These are phyloP conservation scores for Lumnitzera littorea DNA, from an alignment of 345 rosid species.

Conservation along the genomic window DNA sequence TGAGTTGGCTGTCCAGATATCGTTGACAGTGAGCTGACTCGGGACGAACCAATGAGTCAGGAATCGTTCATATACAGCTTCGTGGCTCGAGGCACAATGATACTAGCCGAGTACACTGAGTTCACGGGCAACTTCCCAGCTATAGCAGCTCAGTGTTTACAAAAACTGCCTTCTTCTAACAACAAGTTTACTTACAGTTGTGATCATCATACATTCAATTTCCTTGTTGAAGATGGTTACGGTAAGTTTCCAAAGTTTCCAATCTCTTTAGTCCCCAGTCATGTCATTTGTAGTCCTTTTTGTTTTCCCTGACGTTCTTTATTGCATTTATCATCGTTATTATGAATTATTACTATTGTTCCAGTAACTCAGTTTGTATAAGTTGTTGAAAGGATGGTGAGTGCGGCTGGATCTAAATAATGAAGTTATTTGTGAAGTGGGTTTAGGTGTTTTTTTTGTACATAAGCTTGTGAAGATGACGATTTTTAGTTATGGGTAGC, in stretches of 20 bases:
- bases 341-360: no score
- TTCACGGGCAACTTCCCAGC: conserved; percentile 98
- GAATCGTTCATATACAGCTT: conserved; percentile 96
- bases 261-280: not conserved
- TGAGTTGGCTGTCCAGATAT: not conserved
- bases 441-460: not conserved
- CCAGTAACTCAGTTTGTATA: not conserved
- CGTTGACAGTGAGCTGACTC: not conserved
- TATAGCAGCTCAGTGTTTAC: conserved; percentile 90
- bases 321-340: no score
- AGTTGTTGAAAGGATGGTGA: not conserved
- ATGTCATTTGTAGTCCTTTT: no score
- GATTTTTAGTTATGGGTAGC: no score
- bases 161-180: conserved; percentile 76
- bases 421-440: not conserved
- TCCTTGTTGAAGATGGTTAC: conserved; percentile 89
- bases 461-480: not conserved
- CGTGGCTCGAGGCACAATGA: conserved; percentile 92
- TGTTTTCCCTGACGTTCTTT: no score
- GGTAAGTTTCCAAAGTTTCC: conserved; percentile 28
- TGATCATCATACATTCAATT: conserved; percentile 96
- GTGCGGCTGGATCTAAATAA: not conserved
- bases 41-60: conserved; percentile 45
- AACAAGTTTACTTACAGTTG: conserved; percentile 97
- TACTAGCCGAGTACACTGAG: conserved; percentile 89